These are phyloP conservation scores for Boletus smithii DNA, from an alignment of 1,284 basidiomycete species.

Conservation along the genomic window DNA sequence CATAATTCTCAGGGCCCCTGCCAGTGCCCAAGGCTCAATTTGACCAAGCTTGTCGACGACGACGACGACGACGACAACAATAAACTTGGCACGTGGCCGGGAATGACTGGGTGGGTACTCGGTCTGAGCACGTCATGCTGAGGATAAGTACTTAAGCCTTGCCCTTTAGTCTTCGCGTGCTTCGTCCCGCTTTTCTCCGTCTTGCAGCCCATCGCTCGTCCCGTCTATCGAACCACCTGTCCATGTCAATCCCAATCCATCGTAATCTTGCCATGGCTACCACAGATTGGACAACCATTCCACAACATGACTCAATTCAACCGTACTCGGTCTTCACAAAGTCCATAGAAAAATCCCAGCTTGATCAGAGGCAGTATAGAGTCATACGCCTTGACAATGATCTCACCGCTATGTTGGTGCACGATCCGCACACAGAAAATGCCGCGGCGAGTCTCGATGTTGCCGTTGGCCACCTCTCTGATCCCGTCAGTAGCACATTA, in stretches of 20 bases:
- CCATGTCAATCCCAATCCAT: not conserved
- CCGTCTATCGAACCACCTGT: not conserved
- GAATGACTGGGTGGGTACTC: constrained; percentile 29
- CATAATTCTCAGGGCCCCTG: not conserved
- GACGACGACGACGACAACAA: not conserved
- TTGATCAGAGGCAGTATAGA: constrained; percentile 77
- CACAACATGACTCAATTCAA: constrained; percentile 30
- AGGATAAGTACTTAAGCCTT: not conserved
- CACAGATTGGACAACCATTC: constrained; percentile 21
- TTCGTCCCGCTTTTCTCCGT: constrained; percentile 13
- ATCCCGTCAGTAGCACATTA: constrained; percentile 68
- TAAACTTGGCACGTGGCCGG: constrained; percentile 19
- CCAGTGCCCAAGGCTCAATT: not conserved
- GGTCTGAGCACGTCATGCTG: not conserved
- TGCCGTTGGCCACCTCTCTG: constrained; percentile 90
- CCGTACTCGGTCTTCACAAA: constrained; percentile 58
- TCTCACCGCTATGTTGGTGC: constrained; percentile 82
- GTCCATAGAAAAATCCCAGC: constrained; percentile 70
- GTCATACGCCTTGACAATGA: constrained; percentile 86
- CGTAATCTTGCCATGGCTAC: constrained; percentile 26
- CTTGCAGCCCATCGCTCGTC: not conserved
- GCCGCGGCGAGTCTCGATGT: constrained; percentile 95
- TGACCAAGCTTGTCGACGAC: not conserved
- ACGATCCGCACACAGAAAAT: constrained; percentile 89
- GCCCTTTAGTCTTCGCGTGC: constrained; percentile 6